Conservation (phyloP, 2,329 filamentous ascomycete species). For the Neospermospora avenae region DNA sequence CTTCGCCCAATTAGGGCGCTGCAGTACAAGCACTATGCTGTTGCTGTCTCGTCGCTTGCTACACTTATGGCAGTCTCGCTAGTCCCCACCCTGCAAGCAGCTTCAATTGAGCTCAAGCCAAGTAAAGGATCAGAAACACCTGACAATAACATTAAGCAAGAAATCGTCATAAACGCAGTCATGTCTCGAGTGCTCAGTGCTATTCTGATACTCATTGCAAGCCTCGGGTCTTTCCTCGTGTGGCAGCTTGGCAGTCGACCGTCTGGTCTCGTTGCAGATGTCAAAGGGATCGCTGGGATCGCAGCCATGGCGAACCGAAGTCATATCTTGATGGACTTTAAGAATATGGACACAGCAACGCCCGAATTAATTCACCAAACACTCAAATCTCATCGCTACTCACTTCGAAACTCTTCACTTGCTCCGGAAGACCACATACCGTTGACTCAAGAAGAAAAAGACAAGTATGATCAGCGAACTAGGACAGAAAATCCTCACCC, state of each 20-base stretch:
- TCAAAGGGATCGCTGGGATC: conserved; percentile 69
- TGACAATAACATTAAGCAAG: conserved; percentile 46
- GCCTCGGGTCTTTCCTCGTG: conserved; percentile 55
- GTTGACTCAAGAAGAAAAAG: conserved; percentile 39
- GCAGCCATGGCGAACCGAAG: conserved; percentile 72
- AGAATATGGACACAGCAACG: conserved; percentile 64
- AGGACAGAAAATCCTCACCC: conserved; percentile 62
- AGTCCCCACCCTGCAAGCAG: conserved; percentile 65
- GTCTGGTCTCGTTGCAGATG: conserved; percentile 64
- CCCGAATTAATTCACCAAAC: conserved; percentile 65
- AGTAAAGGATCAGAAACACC: conserved; percentile 43
- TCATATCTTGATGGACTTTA: conserved; percentile 72
- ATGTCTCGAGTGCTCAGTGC: conserved; percentile 62
- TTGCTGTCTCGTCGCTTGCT: conserved; percentile 62
- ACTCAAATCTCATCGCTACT: conserved; percentile 64
- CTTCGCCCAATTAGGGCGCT: conserved; percentile 62
- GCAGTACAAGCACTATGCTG: conserved; percentile 62
- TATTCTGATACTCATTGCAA: conserved; percentile 54
- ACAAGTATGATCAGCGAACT: conserved; percentile 48
- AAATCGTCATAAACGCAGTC: conserved; percentile 51
- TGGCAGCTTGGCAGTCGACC: conserved; percentile 59
- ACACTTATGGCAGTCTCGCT: conserved; percentile 64
- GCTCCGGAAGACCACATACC: conserved; percentile 58
- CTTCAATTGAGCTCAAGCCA: conserved; percentile 56
- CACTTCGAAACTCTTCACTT: conserved; percentile 66